Conservation (phyloP, 1,284 basidiomycete genomes). For the Austroboletus novae-zelandiae region DNA sequence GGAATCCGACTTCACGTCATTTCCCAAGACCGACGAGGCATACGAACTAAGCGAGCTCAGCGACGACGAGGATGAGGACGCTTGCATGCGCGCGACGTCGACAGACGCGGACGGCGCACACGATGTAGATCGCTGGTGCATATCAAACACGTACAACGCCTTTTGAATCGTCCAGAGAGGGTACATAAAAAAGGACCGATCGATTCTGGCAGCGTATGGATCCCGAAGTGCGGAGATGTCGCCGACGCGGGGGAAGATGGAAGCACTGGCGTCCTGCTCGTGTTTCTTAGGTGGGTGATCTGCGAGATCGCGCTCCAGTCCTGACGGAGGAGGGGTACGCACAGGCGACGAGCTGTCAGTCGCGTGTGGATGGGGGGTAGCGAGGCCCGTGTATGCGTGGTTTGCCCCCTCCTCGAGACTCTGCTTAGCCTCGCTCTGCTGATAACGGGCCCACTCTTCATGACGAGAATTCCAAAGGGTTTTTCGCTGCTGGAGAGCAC, state of each 20-base stretch:
- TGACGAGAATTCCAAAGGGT: slow-evolving; percentile 56
- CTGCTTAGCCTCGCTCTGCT: slow-evolving; percentile 1
- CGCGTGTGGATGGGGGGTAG: not conserved
- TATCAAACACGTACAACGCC: slow-evolving; percentile 56
- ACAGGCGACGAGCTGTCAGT: slow-evolving; percentile 12
- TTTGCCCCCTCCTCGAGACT: slow-evolving; percentile 13
- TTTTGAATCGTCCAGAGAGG: slow-evolving; percentile 66
- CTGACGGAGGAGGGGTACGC: slow-evolving; percentile 23
- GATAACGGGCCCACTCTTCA: slow-evolving; percentile 43
- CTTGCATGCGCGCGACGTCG: not conserved
- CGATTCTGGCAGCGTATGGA: slow-evolving; percentile 50
- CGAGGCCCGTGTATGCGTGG: slow-evolving; percentile 23
- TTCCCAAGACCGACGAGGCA: slow-evolving; percentile 12
- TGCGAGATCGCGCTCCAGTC: slow-evolving; percentile 28
- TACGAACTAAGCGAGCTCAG: slow-evolving; percentile 15
- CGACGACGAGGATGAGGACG: slow-evolving; percentile 24
- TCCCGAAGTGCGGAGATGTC: slow-evolving; percentile 57
- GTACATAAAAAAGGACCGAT: slow-evolving; percentile 54
- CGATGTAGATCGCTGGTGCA: slow-evolving; percentile 35
- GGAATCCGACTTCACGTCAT: slow-evolving; percentile 25
- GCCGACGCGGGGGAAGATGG: slow-evolving; percentile 63
- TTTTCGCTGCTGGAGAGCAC: slow-evolving; percentile 54
- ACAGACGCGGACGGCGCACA: not conserved
- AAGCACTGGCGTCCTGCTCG: slow-evolving; percentile 16
- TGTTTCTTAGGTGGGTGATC: slow-evolving; percentile 10